Percentiles rank a stretch among this genome's conserved stretches.
These are phyloP conservation scores for Lactarius psammicola DNA, from an alignment of 768 basidiomycete genomes.

Conservation along the genomic window DNA sequence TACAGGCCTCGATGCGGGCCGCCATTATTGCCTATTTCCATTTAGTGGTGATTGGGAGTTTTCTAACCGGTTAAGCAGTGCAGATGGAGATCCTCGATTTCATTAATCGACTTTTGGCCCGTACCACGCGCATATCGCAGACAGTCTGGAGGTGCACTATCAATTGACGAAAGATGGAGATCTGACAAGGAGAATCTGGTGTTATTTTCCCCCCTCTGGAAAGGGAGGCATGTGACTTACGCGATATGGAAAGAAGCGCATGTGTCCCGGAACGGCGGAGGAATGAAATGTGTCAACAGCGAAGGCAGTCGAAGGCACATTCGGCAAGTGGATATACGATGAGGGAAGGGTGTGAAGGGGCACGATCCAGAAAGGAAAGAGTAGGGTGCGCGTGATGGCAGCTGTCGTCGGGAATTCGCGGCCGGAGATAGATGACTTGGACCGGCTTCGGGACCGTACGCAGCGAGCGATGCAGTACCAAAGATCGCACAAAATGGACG, in stretches of 20 bases:
- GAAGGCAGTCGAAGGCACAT: slow-evolving; percentile 4
- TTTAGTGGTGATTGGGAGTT: not conserved
- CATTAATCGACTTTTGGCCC: slow-evolving; percentile 1
- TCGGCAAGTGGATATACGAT: slow-evolving; percentile 16
- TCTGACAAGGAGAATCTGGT: slow-evolving; percentile 6
- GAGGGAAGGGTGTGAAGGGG: slow-evolving; percentile 1
- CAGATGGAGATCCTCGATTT: not conserved
- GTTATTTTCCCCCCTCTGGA: not conserved
- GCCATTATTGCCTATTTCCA: not conserved
- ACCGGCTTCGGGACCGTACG: slow-evolving; percentile 8
- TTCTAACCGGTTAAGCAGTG: not conserved
- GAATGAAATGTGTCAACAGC: slow-evolving; percentile 14
- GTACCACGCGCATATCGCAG: not conserved
- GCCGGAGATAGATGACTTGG: slow-evolving; percentile 14
- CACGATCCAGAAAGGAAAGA: slow-evolving; percentile 13
- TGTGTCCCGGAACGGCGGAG: not conserved
- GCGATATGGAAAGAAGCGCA: not conserved
- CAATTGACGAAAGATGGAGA: not conserved
- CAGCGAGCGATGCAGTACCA: too few relatives aligned
- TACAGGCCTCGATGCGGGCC: slow-evolving; percentile 1
- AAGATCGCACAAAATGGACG: not conserved
- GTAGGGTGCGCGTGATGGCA: slow-evolving; percentile 23
- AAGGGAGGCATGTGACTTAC: slow-evolving; percentile 8
- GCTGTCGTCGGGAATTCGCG: slow-evolving; percentile 24
- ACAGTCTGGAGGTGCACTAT: not conserved